A percentile compares a stretch with the other conserved stretches of the same genome.
These are phyloP conservation scores for Vanilla planifolia DNA, from an alignment of 106 monocot species.

Conservation along the genomic window DNA sequence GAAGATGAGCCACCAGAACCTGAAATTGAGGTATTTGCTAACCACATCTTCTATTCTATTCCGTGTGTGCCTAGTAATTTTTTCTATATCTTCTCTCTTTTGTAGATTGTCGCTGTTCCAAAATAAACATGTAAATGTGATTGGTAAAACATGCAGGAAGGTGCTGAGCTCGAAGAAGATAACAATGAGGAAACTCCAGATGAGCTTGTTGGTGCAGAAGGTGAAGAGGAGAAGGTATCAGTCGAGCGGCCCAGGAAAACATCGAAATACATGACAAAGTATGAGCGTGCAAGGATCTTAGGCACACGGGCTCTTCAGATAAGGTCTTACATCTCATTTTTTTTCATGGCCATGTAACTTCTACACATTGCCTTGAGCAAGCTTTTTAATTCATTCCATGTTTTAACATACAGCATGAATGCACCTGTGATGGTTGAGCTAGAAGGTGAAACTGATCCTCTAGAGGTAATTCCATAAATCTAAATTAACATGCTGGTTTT, in stretches of 20 bases:
- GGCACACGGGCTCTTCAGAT: constrained; percentile 80
- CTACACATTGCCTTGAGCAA: neutral
- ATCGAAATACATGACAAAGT: constrained; percentile 80
- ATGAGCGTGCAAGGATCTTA: constrained; percentile 73
- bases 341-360: neutral
- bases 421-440: constrained; percentile 84
- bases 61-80: too few relatives aligned
- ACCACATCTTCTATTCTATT: too few relatives aligned
- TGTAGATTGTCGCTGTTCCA: neutral
- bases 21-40: constrained; percentile 63
- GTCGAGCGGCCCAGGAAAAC: constrained; percentile 50
- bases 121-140: neutral
- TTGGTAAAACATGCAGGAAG: constrained; percentile 56
- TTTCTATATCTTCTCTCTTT: too few relatives aligned
- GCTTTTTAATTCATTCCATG: too few relatives aligned
- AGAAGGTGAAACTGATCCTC: constrained; percentile 76
- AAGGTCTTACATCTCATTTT: constrained; percentile 26
- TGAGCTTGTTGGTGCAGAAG: constrained; percentile 48
- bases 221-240: constrained; percentile 45
- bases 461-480: constrained; percentile 48
- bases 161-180: constrained; percentile 60
- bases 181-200: constrained; percentile 74
- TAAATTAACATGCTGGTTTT: too few relatives aligned
- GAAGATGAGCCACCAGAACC: constrained; percentile 97
- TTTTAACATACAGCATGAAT: constrained; percentile 61